Evolutionary conservation across 257 asterid species (phyloP), one percentile per base, ranked within the genome.

Genomic region (Solanum chaucha): DNA sequence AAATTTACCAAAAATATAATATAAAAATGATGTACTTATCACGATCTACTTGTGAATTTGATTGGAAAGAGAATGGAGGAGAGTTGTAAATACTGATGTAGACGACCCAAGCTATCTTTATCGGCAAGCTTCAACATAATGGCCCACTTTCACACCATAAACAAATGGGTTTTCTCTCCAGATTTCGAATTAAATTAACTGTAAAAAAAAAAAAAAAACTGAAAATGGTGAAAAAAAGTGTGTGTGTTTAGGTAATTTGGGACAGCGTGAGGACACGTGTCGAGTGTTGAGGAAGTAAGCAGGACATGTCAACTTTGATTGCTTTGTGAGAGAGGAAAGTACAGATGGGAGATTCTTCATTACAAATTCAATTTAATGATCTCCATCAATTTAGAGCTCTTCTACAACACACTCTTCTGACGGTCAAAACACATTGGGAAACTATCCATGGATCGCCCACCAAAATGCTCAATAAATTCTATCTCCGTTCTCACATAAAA

Each of bases 201-300:
- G 83, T 61, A 3, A 74, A 88, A 86, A 32, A 38, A 38, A 38
- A 2, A 41, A 41, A 86, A 3, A 65, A 10, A 22, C 35, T 20
- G 84, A 28, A 59, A 81, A 48, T 14, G 20, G 55, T 46, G 55
- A 46, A 46, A 12, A 46, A 46, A 72, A 28, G 90, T 74, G 72
- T 78, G 24, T 64, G 87, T 87, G 90, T 64, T 4, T 30, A 74
- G 86, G 68, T 71, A 85, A 86, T 41, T 78, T 8, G 67, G 86
- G 92, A 87, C 87, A 85, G 46, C 32, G 81, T 75, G 83, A 84
- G 86, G 44, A 91, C 93, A 91, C 92, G 96, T 90, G 95, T 90
- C n/a, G 89, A 89, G 82, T 38, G 14, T 78, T 67, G 26, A 87
- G 87, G 55, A 78, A 92, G 87, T 91, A 83, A 91, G 90, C 90